Conservation (phyloP, 129 eudicot genomes). For the Logfia minima region DNA sequence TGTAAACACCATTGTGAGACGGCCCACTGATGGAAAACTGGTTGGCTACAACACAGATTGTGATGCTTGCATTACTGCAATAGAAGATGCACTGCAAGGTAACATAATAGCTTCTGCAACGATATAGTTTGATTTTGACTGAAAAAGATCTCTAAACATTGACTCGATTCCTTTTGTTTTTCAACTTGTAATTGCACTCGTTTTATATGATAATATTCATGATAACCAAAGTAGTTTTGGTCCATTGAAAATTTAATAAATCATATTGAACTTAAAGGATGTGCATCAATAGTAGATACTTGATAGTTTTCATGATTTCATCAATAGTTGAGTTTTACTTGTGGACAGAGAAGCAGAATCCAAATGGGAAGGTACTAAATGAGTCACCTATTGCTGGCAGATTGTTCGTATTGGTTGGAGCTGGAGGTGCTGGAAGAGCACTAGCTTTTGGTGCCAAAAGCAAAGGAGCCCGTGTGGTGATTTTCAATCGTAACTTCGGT, state of each 20-base stretch:
- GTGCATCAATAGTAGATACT: not conserved
- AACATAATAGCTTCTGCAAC: constrained; percentile 18
- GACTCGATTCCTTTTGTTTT: no score
- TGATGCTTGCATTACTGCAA: constrained; percentile 75
- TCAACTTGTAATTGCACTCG: not conserved
- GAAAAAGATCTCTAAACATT: not conserved
- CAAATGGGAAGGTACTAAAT: constrained; percentile 44
- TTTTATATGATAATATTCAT: not conserved
- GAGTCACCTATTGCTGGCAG: constrained; percentile 73
- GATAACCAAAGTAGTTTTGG: not conserved
- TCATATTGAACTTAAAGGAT: not conserved
- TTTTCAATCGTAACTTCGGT: constrained; percentile 83
- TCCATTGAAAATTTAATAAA: not conserved
- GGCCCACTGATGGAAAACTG: constrained; percentile 76
- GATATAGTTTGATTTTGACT: not conserved
- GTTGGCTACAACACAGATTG: constrained; percentile 89
- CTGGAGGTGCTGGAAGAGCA: constrained; percentile 95
- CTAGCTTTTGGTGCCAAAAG: constrained; percentile 83
- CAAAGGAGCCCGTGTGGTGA: constrained; percentile 80
- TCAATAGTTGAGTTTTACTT: not conserved
- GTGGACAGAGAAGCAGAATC: constrained; percentile 41
- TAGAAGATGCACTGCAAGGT: constrained; percentile 81
- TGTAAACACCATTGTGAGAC: constrained; percentile 74
- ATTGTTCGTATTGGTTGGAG: constrained; percentile 81
- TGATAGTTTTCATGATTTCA: not conserved